phyloP scores from a whole-genome alignment of 495 filamentous ascomycete species.

The Cairneyella variabilis region DNA sequence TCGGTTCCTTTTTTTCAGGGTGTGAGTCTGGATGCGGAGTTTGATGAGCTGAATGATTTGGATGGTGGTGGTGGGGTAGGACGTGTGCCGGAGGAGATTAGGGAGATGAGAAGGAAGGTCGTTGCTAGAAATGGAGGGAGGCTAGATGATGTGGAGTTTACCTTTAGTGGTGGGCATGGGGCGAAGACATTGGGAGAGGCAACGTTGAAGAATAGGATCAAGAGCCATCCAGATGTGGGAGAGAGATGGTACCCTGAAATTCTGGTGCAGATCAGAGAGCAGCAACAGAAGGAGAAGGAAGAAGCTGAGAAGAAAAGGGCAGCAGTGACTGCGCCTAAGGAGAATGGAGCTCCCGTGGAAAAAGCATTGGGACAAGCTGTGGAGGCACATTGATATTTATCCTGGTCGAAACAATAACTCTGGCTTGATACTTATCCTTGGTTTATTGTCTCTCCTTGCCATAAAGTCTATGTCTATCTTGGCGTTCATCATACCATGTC shows the following conservation, averaged over 20 bases:
- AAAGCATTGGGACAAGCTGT: conserved; percentile 29
- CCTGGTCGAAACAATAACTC: not conserved
- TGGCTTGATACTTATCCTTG: no score
- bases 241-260: conserved; percentile 81
- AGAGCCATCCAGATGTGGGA: conserved; percentile 87
- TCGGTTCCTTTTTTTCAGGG: conserved; percentile 93
- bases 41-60: conserved; percentile 71
- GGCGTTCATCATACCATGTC: no score
- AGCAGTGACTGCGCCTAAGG: conserved; percentile 7
- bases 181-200: conserved; percentile 75
- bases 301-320: conserved; percentile 20
- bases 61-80: conserved; percentile 57
- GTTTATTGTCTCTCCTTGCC: no score
- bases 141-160: conserved; percentile 74
- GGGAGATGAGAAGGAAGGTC: conserved; percentile 49
- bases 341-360: conserved; percentile 20
- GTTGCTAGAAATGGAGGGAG: conserved; percentile 43
- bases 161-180: conserved; percentile 57
- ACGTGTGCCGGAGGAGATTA: conserved; percentile 63
- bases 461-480: no score
- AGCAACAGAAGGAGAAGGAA: conserved; percentile 36
- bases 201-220: conserved; percentile 79
- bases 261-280: conserved; percentile 43
- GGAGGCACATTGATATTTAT: conserved; percentile 33
- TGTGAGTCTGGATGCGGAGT: conserved; percentile 75